Percentiles rank a stretch among this genome's conserved stretches.
Evolutionary conservation across 352 stramenopile species (phyloP).

Genomic region (Blastocystis sp.): DNA sequence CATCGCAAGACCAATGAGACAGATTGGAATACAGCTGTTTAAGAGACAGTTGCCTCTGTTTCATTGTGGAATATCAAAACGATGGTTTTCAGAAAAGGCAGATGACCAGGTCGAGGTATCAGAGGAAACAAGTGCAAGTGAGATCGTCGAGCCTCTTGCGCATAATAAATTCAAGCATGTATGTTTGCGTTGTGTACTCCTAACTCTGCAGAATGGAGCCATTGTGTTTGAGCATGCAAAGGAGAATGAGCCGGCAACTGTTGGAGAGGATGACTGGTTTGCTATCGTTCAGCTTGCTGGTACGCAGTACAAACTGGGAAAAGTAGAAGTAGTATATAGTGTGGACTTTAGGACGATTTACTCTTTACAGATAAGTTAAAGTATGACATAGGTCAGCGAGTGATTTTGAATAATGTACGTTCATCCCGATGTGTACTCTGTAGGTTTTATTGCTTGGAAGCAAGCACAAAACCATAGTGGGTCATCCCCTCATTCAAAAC

Average conservation of each 20-base stretch:
- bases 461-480: conserved; percentile 58
- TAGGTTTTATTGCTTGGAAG: conserved; percentile 56
- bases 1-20: neutral
- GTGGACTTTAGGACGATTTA: conserved; percentile 3
- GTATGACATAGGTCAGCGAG: conserved; percentile 53
- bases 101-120: neutral
- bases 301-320: conserved; percentile 59
- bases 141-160: neutral
- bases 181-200: neutral
- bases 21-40: neutral
- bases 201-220: neutral
- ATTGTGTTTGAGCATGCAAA: conserved; percentile 57
- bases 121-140: neutral
- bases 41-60: neutral
- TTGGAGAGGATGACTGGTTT: conserved; percentile 47
- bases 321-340: neutral
- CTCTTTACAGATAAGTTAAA: conserved; percentile 56
- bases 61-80: neutral
- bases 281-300: conserved; percentile 40
- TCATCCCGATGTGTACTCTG: neutral
- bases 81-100: neutral
- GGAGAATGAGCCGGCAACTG: conserved; percentile 27
- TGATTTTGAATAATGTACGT: conserved; percentile 38
- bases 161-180: conserved; percentile 59
- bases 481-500: conserved; percentile 33